phyloP scores from a whole-genome alignment of 2,329 filamentous ascomycete genomes.

The Aspergillus arachidicola region DNA sequence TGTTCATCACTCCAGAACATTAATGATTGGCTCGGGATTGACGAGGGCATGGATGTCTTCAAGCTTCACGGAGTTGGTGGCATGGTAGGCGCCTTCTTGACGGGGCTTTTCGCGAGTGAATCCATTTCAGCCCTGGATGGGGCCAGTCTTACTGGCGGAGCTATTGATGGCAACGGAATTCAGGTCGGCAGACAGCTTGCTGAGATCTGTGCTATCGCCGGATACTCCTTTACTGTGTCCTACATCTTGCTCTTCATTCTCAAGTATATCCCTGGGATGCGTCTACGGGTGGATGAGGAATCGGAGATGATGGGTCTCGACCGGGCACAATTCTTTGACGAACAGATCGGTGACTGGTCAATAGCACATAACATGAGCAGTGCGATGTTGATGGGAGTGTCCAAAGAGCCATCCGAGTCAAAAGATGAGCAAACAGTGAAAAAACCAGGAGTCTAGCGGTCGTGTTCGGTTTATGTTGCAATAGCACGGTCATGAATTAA shows the following conservation, averaged over 20 bases:
- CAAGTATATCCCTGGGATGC: slow-evolving; percentile 58
- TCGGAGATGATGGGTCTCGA: slow-evolving; percentile 59
- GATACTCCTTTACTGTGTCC: slow-evolving; percentile 57
- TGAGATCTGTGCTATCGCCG: slow-evolving; percentile 57
- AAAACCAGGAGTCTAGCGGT: background rate
- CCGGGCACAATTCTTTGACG: slow-evolving; percentile 58
- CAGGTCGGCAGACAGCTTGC: slow-evolving; percentile 60
- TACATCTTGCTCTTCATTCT: slow-evolving; percentile 55
- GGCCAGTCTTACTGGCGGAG: slow-evolving; percentile 47
- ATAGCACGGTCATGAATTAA: background rate
- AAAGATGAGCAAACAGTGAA: slow-evolving; percentile 11
- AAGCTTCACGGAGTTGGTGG: slow-evolving; percentile 62
- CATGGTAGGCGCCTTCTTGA: slow-evolving; percentile 60
- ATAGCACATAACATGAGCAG: slow-evolving; percentile 29
- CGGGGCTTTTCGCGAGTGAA: slow-evolving; percentile 57
- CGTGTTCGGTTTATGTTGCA: too few species aligned
- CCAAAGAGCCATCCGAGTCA: slow-evolving; percentile 15
- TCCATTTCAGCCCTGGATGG: slow-evolving; percentile 53
- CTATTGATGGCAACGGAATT: slow-evolving; percentile 58
- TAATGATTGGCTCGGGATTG: slow-evolving; percentile 58
- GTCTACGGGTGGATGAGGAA: slow-evolving; percentile 58
- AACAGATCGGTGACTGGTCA: slow-evolving; percentile 58
- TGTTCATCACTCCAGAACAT: slow-evolving; percentile 55
- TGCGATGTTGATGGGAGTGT: slow-evolving; percentile 18
- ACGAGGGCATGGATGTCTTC: slow-evolving; percentile 63